Base-by-base conservation (phyloP, 2,329 filamentous ascomycete species). In the Stenocarpella maydis region DNA sequence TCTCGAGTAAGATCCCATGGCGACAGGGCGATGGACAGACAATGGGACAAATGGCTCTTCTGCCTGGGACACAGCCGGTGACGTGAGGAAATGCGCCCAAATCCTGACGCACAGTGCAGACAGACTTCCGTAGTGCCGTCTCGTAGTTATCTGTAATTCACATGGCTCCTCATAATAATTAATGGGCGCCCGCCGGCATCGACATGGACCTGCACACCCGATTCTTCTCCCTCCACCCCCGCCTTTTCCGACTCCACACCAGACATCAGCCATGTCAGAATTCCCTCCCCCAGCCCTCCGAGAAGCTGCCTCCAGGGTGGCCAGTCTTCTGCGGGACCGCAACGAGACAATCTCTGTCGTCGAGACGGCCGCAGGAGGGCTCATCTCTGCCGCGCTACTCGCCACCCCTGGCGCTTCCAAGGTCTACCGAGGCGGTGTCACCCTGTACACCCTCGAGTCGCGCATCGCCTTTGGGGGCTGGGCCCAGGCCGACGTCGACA, bases 331-430 rank as follows among this genome's bases (percentile, higher is more conserved):
- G 47, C 86, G 85, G 72, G 80, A 85, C 52, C 83, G 83, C 67
- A 82, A 84, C 70, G 85, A 90, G 75, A 89, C 84, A 41, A 82
- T 91, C 72, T 86, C 84, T 69, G 85, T 91, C 45, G 88, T 87
- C 65, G 89, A 91, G 77, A 91, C 88, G 24, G 88, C 88, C 58
- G 86, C 88, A 10, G 89, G 89, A 41, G 89, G 89, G 17, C 82
- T 91, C 37, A 86, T 90, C 69, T 88, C 86, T 55, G 84, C 87
- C 31, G 82, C 85, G 50, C 79, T 91, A 24, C 84, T 91, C 69
- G 84, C 86, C 67, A 83, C 81, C 19, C 86, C 88, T 0, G 89
- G 89, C 45, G 88, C 89, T 21, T 87, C 84, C 7, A 77, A 78
- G 17, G 83, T 88, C 76, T 91, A 89, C 81, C 84, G 84, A 72